Conservation (phyloP, 2,329 filamentous ascomycete genomes). For the Cryphonectria parasitica region DNA sequence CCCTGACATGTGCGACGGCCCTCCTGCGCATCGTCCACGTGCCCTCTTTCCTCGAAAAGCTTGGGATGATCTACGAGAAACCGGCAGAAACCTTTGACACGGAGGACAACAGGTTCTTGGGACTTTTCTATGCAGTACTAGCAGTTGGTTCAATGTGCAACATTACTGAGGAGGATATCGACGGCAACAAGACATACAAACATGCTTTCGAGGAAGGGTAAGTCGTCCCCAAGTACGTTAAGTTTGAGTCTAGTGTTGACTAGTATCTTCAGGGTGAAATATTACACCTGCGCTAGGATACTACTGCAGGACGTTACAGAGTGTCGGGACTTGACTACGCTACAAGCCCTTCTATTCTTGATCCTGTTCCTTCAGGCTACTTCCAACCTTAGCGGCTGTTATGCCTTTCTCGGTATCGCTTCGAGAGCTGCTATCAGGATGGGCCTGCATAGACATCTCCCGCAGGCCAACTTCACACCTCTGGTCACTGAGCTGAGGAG, state of each 20-base stretch:
- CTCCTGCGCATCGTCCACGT: conserved; percentile 75
- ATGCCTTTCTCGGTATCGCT: conserved; percentile 79
- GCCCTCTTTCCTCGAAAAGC: conserved; percentile 76
- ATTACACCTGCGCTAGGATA: conserved; percentile 69
- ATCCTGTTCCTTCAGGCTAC: conserved; percentile 81
- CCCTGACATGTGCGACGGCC: conserved; percentile 60
- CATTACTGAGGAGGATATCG: conserved; percentile 57
- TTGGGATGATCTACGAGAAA: conserved; percentile 78
- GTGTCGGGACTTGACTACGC: conserved; percentile 73
- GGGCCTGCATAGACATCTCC: conserved; percentile 75
- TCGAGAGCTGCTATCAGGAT: conserved; percentile 76
- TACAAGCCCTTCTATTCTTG: conserved; percentile 79
- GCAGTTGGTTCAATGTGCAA: conserved; percentile 75
- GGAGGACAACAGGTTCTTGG: conserved; percentile 70
- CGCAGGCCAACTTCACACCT: conserved; percentile 63
- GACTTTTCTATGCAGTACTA: conserved; percentile 71
- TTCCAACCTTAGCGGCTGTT: conserved; percentile 78
- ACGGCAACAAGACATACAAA: conserved; percentile 52
- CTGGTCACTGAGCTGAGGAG: conserved; percentile 67
- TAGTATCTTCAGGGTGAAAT: conserved; percentile 63
- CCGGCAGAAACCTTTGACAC: conserved; percentile 64
- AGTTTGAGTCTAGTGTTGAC: conserved; percentile 31
- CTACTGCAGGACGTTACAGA: conserved; percentile 69
- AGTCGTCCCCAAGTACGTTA: conserved; percentile 30
- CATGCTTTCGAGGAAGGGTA: conserved; percentile 61